These are phyloP conservation scores for Cardamine occulta DNA, from an alignment of 345 rosid genomes.

Conservation along the genomic window DNA sequence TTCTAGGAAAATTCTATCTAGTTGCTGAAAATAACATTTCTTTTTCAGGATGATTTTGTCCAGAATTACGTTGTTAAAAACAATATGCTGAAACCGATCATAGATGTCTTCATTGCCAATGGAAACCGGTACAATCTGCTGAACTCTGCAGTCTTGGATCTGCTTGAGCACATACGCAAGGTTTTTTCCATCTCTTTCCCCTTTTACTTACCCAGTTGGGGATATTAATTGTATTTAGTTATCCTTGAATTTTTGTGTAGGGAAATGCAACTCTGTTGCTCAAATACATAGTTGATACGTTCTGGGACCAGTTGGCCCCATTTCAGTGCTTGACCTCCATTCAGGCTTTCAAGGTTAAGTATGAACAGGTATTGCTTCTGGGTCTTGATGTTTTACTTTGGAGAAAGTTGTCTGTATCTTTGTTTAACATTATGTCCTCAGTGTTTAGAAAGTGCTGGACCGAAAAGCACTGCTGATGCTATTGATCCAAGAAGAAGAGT, in stretches of 20 bases:
- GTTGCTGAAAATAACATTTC: constrained; percentile 16
- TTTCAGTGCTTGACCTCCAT: constrained; percentile 77
- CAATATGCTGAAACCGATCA: constrained; percentile 80
- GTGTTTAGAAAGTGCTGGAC: constrained; percentile 77
- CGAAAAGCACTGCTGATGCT: constrained; percentile 54
- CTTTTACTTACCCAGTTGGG: constrained; percentile 20
- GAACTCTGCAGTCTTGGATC: constrained; percentile 90
- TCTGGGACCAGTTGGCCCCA: constrained; percentile 77
- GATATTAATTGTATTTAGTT: constrained; percentile 4
- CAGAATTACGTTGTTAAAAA: constrained; percentile 79
- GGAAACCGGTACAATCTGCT: constrained; percentile 91
- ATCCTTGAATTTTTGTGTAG: constrained; percentile 48
- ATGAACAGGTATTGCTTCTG: constrained; percentile 76
- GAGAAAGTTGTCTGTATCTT: not conserved
- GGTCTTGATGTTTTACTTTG: not conserved
- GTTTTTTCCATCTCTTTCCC: constrained; percentile 47
- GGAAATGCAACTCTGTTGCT: constrained; percentile 80
- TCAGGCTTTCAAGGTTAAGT: constrained; percentile 79
- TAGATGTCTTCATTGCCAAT: constrained; percentile 84
- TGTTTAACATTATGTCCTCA: constrained; percentile 46
- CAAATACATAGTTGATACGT: constrained; percentile 75
- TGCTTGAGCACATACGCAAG: constrained; percentile 92
- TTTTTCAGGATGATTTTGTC: constrained; percentile 83
- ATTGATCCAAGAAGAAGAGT: constrained; percentile 66
- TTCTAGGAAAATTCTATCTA: not conserved